Conservation (phyloP, 2,329 filamentous ascomycete species). For the Fusarium sterilihyphosum region DNA sequence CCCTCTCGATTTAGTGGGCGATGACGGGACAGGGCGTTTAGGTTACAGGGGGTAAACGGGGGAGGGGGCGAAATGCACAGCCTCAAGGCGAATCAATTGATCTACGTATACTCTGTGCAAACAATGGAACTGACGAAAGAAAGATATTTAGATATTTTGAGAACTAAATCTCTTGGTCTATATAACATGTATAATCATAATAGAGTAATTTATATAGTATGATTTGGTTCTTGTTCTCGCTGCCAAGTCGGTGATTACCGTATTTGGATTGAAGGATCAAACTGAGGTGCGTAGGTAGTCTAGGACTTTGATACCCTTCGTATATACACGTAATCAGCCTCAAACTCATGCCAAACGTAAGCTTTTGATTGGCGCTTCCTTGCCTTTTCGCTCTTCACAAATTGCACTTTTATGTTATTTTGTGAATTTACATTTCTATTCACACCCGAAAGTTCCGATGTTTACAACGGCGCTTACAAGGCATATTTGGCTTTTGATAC, state of each 20-base stretch:
- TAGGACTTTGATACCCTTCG: constrained; percentile 1
- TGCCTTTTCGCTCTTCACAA: neutral
- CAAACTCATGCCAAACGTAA: neutral
- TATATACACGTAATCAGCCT: constrained; percentile 6
- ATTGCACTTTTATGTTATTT: neutral
- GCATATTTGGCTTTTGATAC: neutral
- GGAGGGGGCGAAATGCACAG: constrained; percentile 16
- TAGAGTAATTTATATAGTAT: neutral
- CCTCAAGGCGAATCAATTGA: constrained; percentile 12
- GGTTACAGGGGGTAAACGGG: neutral
- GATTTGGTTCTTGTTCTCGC: neutral
- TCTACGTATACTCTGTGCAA: neutral
- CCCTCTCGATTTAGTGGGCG: neutral
- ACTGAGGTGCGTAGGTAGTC: neutral
- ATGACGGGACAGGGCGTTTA: constrained; percentile 10
- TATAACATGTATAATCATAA: fast-evolving
- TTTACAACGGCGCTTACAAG: neutral
- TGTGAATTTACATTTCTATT: neutral
- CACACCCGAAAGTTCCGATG: neutral
- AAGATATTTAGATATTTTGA: neutral
- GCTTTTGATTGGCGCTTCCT: neutral
- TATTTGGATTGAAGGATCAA: constrained; percentile 8
- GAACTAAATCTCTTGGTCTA: neutral
- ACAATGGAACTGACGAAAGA: neutral
- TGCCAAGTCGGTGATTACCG: constrained; percentile 1